A percentile compares a stretch with the other conserved stretches of the same genome.
Evolutionary conservation across 371 early-diverging fungal species (phyloP).

Genomic region (Amoeboaphelidium occidentale): DNA sequence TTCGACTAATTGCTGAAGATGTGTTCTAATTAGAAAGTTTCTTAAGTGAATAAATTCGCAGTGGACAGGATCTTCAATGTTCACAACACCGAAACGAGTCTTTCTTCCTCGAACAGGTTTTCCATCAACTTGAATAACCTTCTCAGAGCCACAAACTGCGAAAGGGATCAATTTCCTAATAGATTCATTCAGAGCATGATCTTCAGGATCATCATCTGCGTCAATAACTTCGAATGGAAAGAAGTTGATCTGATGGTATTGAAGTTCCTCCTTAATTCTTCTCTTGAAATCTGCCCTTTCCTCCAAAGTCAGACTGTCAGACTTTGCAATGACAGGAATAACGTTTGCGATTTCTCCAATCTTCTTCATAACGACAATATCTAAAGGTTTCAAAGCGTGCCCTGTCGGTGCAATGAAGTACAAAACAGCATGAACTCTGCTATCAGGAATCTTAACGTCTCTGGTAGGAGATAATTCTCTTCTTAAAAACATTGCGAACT

Average conservation of each 20-base stretch:
- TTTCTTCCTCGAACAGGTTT: conserved; percentile 36
- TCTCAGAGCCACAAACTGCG: conserved; percentile 63
- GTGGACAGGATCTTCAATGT: conserved; percentile 38
- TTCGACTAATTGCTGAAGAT: conserved; percentile 60
- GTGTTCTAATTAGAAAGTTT: conserved; percentile 60
- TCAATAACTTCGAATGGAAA: conserved; percentile 37
- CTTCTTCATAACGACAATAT: conserved; percentile 42
- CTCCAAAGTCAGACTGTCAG: conserved; percentile 53
- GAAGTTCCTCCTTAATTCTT: conserved; percentile 66
- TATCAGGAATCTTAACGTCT: conserved; percentile 34
- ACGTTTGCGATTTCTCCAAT: conserved; percentile 44
- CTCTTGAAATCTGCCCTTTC: conserved; percentile 45
- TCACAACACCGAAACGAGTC: conserved; percentile 33
- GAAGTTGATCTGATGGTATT: conserved; percentile 61
- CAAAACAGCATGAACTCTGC: conserved; percentile 49
- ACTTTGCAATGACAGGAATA: conserved; percentile 63
- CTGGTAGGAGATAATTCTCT: conserved; percentile 61
- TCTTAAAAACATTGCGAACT: conserved; percentile 64
- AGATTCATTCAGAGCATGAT: conserved; percentile 32
- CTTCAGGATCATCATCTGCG: conserved; percentile 55
- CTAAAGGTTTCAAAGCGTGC: conserved; percentile 16
- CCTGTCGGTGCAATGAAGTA: conserved; percentile 53
- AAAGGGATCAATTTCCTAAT: conserved; percentile 56
- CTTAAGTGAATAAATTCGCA: conserved; percentile 56
- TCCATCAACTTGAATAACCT: conserved; percentile 50